Evolutionary conservation across 768 basidiomycete species (phyloP), one percentile per base, ranked within the genome.

Genomic region (Serendipita sp.): DNA sequence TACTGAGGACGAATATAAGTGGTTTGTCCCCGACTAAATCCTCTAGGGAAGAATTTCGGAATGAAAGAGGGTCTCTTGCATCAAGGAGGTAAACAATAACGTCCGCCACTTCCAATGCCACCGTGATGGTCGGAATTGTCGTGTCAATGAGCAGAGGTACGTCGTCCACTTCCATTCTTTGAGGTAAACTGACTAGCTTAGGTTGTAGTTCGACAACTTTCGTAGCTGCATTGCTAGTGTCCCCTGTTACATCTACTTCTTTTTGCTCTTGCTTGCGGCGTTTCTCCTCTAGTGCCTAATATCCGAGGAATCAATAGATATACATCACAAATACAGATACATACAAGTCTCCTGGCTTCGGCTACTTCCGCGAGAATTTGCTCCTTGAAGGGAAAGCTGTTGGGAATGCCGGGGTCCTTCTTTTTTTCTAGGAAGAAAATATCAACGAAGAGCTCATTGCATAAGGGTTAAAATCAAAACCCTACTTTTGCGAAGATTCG

Each of bases 361-460:
- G 86, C 85, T 63, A 95, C 81, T 70, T 97, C 93, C 3, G 91
- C 93, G 34, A 97, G 77, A 68, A 97, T 87, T 74, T 91, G 85
- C 70, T 94, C 93, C 75, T 95, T 97, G 80, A 86, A 93, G 3
- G 91, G 92, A 76, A 92, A 92, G 66, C 84, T 85, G 74, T 88
- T 94, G 4, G 93, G 93, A 68, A 96, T 92, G 51, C 93, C 93
- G 35, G 89, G 91, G 73, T 97, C 93, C 73, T 91, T 93, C 32
- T 54, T 54, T 70, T 83, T 80, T 67, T 85, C 83, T 23, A 23
- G 23, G 23, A 23, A 23, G 23, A 23, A 23, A 23, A 23, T 23
- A 74, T 88, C 88, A 89, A 64, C 38, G 11, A 13, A 68, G 44
- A 48, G 46, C 62, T 58, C 70, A 7, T 65, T 23, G 23, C 23